phyloP scores from a whole-genome alignment of 2,329 filamentous ascomycete genomes.

The Alternaria postmessia region DNA sequence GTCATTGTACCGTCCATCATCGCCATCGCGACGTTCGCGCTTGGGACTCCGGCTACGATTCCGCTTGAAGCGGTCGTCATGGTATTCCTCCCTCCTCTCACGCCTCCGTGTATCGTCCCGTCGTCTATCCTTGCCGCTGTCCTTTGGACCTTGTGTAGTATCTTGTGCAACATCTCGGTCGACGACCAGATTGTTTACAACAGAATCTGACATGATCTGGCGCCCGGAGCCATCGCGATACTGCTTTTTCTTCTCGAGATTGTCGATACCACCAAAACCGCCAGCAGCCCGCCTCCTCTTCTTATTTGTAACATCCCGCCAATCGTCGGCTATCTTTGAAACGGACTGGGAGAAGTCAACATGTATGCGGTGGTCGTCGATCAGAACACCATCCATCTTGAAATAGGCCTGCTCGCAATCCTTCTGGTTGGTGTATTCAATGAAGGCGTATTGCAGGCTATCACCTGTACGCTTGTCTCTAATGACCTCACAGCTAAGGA shows the following conservation, averaged over 20 bases:
- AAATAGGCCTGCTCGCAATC: slow-evolving; percentile 96
- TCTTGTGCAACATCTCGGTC: slow-evolving; percentile 33
- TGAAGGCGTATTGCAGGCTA: slow-evolving; percentile 96
- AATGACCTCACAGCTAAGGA: slow-evolving; percentile 95
- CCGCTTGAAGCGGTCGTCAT: slow-evolving; percentile 50
- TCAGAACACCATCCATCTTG: slow-evolving; percentile 98
- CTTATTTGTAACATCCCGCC: slow-evolving; percentile 84
- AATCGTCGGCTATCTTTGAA: slow-evolving; percentile 83
- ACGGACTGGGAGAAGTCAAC: slow-evolving; percentile 98
- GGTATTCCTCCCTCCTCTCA: slow-evolving; percentile 46
- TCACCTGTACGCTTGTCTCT: slow-evolving; percentile 92
- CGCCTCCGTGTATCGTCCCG: slow-evolving; percentile 52
- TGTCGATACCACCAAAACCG: slow-evolving; percentile 88
- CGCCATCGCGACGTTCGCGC: slow-evolving; percentile 42
- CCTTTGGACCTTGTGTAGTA: slow-evolving; percentile 14
- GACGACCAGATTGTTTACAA: slow-evolving; percentile 42
- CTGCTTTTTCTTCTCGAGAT: slow-evolving; percentile 88
- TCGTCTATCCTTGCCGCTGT: slow-evolving; percentile 32
- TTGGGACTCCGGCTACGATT: slow-evolving; percentile 48
- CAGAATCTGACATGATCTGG: slow-evolving; percentile 43
- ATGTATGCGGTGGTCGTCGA: slow-evolving; percentile 96
- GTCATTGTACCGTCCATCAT: slow-evolving; percentile 41
- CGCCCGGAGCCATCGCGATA: slow-evolving; percentile 61
- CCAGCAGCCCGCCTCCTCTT: slow-evolving; percentile 73
- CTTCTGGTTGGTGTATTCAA: slow-evolving; percentile 92